A percentile compares a stretch with the other conserved stretches of the same genome.
Evolutionary conservation across 2,329 filamentous ascomycete species (phyloP).

Genomic region (Penicillium hesseltinei): DNA sequence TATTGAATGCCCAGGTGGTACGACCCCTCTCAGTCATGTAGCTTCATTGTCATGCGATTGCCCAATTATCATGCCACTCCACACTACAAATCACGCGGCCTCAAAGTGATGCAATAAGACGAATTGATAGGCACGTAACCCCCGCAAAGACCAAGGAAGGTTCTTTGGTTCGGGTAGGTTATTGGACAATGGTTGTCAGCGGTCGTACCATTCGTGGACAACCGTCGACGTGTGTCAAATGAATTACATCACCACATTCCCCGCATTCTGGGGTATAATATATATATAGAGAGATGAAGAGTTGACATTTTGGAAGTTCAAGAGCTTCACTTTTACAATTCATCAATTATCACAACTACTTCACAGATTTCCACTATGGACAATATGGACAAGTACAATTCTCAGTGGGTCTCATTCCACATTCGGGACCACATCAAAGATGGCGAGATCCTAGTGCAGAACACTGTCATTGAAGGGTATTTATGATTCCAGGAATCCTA

Average conservation of each 20-base stretch:
- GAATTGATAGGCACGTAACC: neutral
- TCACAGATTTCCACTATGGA: neutral
- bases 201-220: slow-evolving; percentile 1
- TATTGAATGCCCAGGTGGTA: neutral
- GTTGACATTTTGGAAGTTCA: neutral
- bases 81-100: neutral
- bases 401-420: slow-evolving; percentile 31
- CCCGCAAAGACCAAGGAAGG: neutral
- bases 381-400: slow-evolving; percentile 26
- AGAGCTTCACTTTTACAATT: neutral
- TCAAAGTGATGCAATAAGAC: neutral
- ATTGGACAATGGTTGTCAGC: slow-evolving; percentile 1
- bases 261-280: slow-evolving; percentile 2
- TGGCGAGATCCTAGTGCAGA: slow-evolving; percentile 26
- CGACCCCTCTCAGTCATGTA: neutral
- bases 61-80: slow-evolving; percentile 1
- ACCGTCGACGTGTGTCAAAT: neutral
- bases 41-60: neutral
- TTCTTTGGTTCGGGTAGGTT: neutral
- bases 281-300: neutral
- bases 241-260: slow-evolving; percentile 9
- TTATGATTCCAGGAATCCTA: neutral
- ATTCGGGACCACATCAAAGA: slow-evolving; percentile 29
- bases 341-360: neutral
- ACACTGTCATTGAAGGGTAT: slow-evolving; percentile 32